These are phyloP conservation scores for Ceratobasidium sp. DNA, from an alignment of 1,284 basidiomycete species.

Conservation along the genomic window DNA sequence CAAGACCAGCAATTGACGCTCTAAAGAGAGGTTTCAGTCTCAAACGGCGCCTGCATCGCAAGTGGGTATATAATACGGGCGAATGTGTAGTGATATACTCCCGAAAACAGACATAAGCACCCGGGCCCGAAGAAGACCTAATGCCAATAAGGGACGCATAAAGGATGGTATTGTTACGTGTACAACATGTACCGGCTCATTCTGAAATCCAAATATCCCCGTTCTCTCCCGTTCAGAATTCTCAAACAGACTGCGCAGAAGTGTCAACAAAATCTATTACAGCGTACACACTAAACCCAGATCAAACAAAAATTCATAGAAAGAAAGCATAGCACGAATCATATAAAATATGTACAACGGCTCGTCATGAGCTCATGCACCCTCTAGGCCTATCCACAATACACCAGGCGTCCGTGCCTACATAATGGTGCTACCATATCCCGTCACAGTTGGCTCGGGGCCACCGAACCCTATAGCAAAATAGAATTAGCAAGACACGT, in stretches of 20 bases:
- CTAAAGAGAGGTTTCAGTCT: neutral
- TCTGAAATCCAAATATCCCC: too few relatives aligned
- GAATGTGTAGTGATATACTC: neutral
- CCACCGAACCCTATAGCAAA: slow-evolving; percentile 26
- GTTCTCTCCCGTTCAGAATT: neutral
- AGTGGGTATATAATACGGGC: too few relatives aligned
- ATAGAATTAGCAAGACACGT: neutral
- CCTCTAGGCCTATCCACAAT: neutral
- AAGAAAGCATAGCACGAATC: neutral
- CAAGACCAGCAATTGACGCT: neutral
- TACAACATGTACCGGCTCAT: neutral
- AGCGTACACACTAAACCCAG: slow-evolving; percentile 11
- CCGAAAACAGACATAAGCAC: too few relatives aligned
- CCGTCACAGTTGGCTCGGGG: slow-evolving; percentile 30
- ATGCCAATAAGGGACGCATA: neutral
- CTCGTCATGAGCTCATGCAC: neutral
- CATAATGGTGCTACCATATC: slow-evolving; percentile 24
- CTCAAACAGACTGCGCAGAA: neutral
- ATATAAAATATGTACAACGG: slow-evolving; percentile 4
- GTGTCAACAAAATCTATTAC: slow-evolving; percentile 30
- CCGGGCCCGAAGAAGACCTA: neutral
- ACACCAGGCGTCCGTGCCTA: neutral
- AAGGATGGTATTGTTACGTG: neutral
- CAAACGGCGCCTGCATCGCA: neutral
- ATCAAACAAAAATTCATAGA: neutral